Evolutionary conservation across 176 grass and related monocot genomes (phyloP), one percentile per base, ranked within the genome.

Genomic region (Tillandsia leiboldiana): DNA sequence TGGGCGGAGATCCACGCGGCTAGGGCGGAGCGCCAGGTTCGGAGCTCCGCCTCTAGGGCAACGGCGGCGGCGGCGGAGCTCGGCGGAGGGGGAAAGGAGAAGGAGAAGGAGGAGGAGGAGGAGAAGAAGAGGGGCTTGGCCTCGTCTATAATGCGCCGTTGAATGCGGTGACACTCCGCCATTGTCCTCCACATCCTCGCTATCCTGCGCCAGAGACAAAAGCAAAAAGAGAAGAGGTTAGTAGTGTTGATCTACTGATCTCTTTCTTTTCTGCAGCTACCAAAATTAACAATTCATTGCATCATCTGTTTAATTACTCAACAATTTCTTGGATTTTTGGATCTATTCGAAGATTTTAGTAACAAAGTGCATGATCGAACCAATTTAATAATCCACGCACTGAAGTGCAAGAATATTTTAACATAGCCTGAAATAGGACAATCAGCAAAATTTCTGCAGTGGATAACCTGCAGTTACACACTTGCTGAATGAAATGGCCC

Each of bases 171-270:
- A 9, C 87, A 84, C 49, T 99, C 94, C n/a, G 87, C 87, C 82
- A 93, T 90, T 76, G 87, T 81, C 10, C 57, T 80, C 94, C 94
- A 93, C 94, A 99, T 93, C 74, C 84, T 83, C 4, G 84, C 91
- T 26, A 90, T 26, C 56, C 94, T 99, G 74, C 78, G 67, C 15
- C 20, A 13, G 1, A 15, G 12, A 63, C 2, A n/a, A 71, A 47
- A 64, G 29, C 17, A 22, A 51, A 28, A 18, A 9, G 12, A 28
- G 2, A 12, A 33, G 26, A 27, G 12, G 14, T 8, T 9, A 13
- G 6, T 51, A 26, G 1, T 26, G 7, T 4, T 66, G 3, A 24
- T 24, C 10, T 64, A 3, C 2, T 11, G 20, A 27, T 26, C 62
- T 65, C 62, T 65, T 27, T 42, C 33, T 7, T 42, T 42, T 42